phyloP scores from a whole-genome alignment of 2,329 filamentous ascomycete genomes.

The Stagonosporopsis cucurbitacearum region DNA sequence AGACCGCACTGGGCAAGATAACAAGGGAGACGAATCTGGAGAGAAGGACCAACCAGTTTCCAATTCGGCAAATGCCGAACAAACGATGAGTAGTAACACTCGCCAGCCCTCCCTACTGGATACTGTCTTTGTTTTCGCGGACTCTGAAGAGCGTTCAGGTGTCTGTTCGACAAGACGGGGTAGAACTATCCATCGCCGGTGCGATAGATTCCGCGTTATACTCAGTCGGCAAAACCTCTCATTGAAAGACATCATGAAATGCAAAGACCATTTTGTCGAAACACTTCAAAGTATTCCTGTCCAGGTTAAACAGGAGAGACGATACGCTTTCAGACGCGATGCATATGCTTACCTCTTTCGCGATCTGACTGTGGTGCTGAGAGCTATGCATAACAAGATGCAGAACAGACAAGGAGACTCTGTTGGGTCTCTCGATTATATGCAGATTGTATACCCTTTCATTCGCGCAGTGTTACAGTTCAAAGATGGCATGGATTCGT shows the following conservation, averaged over 20 bases:
- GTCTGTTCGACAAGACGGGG: conserved; percentile 28
- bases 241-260: conserved; percentile 16
- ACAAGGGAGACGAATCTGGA: neutral
- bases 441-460: conserved; percentile 28
- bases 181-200: conserved; percentile 19
- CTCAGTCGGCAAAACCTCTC: conserved; percentile 8
- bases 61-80: neutral
- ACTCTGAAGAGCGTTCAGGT: conserved; percentile 24
- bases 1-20: too few relatives aligned
- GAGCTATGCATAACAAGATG: conserved; percentile 27
- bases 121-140: conserved; percentile 31
- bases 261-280: conserved; percentile 9
- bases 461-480: conserved; percentile 29
- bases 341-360: conserved; percentile 38
- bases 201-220: conserved; percentile 14
- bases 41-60: neutral
- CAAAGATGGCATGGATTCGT: conserved; percentile 32
- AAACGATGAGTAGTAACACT: neutral
- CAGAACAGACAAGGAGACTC: conserved; percentile 7
- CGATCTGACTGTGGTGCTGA: conserved; percentile 23
- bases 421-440: conserved; percentile 18
- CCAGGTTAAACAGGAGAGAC: conserved; percentile 7
- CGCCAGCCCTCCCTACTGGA: conserved; percentile 11
- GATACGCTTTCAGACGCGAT: conserved; percentile 32
- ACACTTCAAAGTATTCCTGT: conserved; percentile 14